Conservation (phyloP, 75 land plant genomes). For the Cupressus sempervirens region DNA sequence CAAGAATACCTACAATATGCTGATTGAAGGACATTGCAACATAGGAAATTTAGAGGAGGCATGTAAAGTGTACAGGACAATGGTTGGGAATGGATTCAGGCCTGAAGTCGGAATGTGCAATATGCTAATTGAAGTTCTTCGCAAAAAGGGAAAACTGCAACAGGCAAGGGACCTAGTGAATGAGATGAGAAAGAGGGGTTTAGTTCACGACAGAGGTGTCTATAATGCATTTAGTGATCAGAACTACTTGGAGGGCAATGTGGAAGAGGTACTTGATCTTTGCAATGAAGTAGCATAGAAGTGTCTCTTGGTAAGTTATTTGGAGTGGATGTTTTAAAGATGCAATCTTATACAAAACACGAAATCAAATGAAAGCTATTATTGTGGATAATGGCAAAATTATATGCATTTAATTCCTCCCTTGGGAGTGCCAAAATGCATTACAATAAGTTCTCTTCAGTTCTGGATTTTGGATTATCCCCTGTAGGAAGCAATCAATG, state of each 20-base stretch:
- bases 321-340: background rate
- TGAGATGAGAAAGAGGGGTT: conserved; percentile 61
- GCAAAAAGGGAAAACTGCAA: conserved; percentile 49
- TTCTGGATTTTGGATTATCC: conserved; percentile 27
- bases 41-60: conserved; percentile 67
- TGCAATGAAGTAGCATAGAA: conserved; percentile 57
- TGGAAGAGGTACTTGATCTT: conserved; percentile 49
- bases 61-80: conserved; percentile 47
- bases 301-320: conserved; percentile 6
- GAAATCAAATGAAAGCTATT: background rate
- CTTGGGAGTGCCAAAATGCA: background rate
- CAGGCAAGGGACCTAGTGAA: conserved; percentile 69
- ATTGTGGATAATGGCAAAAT: background rate
- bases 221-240: conserved; percentile 58
- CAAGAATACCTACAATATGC: conserved; percentile 67
- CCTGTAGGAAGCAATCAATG: conserved; percentile 52
- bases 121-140: conserved; percentile 55
- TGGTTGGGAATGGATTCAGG: conserved; percentile 45
- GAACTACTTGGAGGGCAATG: conserved; percentile 38
- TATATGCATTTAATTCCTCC: background rate
- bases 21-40: conserved; percentile 62
- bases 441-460: background rate
- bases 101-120: conserved; percentile 47
- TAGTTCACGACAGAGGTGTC: conserved; percentile 47
- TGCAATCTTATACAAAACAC: background rate